Evolutionary conservation across 2,329 filamentous ascomycete genomes (phyloP).

Genomic region (Fusarium solani-melongenae): DNA sequence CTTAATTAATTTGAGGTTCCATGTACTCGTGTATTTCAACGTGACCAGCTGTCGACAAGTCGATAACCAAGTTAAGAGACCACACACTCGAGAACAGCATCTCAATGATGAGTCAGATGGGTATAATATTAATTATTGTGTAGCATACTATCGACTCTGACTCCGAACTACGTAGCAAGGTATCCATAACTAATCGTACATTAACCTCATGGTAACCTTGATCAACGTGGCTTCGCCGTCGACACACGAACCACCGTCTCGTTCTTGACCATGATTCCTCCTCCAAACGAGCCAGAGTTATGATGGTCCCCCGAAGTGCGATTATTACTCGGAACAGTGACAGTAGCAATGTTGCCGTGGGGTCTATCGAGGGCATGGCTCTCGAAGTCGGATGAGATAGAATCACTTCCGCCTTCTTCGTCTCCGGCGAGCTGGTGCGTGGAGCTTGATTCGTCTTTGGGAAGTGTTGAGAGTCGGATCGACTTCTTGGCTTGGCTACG

Average conservation of each 20-base stretch:
- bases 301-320: background rate
- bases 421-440: constrained; percentile 22
- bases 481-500: constrained; percentile 20
- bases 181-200: background rate
- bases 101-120: background rate
- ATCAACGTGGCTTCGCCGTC: background rate
- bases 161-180: background rate
- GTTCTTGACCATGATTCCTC: constrained; percentile 31
- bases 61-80: no score
- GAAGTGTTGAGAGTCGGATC: constrained; percentile 9
- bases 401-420: constrained; percentile 1
- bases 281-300: background rate
- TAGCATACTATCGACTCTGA: background rate
- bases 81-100: background rate
- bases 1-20: background rate
- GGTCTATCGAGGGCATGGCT: constrained; percentile 16
- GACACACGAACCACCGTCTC: constrained; percentile 17
- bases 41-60: background rate
- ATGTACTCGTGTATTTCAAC: background rate
- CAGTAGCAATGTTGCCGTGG: background rate
- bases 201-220: background rate
- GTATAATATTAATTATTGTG: background rate
- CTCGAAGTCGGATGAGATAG: constrained; percentile 18
- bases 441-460: constrained; percentile 19
- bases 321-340: background rate